Evolutionary conservation across 2,329 filamentous ascomycete species (phyloP).

Genomic region (Fusarium concolor): DNA sequence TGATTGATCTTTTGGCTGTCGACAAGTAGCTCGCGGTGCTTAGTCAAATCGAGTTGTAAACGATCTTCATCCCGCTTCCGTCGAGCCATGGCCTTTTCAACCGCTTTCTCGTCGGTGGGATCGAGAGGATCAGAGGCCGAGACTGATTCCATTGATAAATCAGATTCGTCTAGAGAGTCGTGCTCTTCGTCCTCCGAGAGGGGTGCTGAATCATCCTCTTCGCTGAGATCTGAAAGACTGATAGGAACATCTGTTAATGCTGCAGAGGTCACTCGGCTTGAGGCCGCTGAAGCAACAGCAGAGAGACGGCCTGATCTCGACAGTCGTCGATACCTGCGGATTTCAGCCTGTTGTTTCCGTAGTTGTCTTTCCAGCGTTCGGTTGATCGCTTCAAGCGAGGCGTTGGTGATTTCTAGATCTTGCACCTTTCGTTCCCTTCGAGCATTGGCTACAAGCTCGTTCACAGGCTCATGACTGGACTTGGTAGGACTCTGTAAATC

Average conservation of each 20-base stretch:
- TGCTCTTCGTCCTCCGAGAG: slow-evolving; percentile 56
- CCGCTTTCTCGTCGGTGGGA: slow-evolving; percentile 49
- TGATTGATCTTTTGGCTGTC: slow-evolving; percentile 97
- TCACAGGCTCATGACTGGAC: slow-evolving; percentile 66
- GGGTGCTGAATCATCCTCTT: slow-evolving; percentile 52
- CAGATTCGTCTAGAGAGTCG: slow-evolving; percentile 65
- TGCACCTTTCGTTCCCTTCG: slow-evolving; percentile 93
- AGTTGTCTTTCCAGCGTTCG: slow-evolving; percentile 90
- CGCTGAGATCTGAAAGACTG: slow-evolving; percentile 62
- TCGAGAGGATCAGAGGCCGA: slow-evolving; percentile 53
- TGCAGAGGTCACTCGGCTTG: slow-evolving; percentile 59
- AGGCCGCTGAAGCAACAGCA: slow-evolving; percentile 63
- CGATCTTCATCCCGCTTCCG: slow-evolving; percentile 83
- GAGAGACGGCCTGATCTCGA: slow-evolving; percentile 82
- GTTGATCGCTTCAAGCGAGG: slow-evolving; percentile 94
- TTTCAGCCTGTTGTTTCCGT: slow-evolving; percentile 87
- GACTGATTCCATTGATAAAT: slow-evolving; percentile 57
- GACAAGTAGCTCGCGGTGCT: slow-evolving; percentile 87
- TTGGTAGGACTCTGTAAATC: slow-evolving; percentile 69
- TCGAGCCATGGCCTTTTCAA: slow-evolving; percentile 53
- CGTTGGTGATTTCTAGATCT: slow-evolving; percentile 96
- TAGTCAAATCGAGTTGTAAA: slow-evolving; percentile 84
- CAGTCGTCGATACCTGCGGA: slow-evolving; percentile 86
- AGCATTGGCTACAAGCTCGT: slow-evolving; percentile 86
- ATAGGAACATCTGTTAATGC: slow-evolving; percentile 56